phyloP scores from a whole-genome alignment of 2,329 filamentous ascomycete genomes.

The Beauveria scarabaeidicola region DNA sequence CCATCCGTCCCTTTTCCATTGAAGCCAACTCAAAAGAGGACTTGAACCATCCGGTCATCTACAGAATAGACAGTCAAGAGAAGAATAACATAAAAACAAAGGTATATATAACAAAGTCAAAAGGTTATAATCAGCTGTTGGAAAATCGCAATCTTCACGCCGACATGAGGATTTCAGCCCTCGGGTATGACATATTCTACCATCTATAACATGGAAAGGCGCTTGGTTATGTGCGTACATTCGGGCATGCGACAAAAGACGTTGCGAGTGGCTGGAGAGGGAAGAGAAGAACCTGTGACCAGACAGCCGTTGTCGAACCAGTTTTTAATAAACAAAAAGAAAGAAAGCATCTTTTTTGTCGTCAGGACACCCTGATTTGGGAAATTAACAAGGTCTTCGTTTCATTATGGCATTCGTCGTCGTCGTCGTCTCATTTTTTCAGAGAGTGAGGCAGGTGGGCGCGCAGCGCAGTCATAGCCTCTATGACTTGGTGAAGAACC shows the following conservation, averaged over 20 bases:
- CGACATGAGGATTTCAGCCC: neutral
- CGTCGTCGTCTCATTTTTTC: slow-evolving; percentile 9
- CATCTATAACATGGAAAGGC: slow-evolving; percentile 3
- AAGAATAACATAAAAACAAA: neutral
- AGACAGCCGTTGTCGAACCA: slow-evolving; percentile 6
- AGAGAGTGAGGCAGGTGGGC: neutral
- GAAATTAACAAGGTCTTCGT: neutral
- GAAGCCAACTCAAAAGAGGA: neutral
- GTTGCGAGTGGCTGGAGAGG: neutral
- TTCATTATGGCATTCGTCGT: slow-evolving; percentile 10
- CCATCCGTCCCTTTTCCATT: neutral
- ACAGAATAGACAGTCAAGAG: neutral
- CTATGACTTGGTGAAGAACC: slow-evolving; percentile 62
- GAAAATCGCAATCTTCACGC: slow-evolving; percentile 3
- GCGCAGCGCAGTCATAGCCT: neutral
- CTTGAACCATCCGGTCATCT: neutral
- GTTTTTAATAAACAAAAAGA: slow-evolving; percentile 2
- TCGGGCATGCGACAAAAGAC: neutral
- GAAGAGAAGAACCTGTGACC: neutral
- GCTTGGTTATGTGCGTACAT: neutral
- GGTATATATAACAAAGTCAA: slow-evolving; percentile 1
- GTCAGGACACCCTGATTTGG: neutral
- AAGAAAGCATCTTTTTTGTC: neutral
- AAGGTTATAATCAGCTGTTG: neutral
- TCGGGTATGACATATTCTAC: slow-evolving; percentile 11